Evolutionary conservation across 352 stramenopile genomes (phyloP), one percentile per base, ranked within the genome.

Genomic region (Globisporangium solare): DNA sequence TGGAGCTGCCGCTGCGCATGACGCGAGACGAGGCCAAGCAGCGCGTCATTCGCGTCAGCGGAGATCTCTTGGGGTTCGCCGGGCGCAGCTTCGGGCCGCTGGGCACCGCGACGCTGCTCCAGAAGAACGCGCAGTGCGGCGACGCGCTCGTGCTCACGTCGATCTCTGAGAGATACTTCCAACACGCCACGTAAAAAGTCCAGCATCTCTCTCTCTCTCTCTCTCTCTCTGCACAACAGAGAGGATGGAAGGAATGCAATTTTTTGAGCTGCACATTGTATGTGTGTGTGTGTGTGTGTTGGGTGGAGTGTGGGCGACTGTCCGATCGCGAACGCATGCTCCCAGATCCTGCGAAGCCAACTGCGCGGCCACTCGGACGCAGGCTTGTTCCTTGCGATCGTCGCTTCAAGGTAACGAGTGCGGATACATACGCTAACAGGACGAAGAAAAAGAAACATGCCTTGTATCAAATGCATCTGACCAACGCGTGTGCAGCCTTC

Each of bases 281-380:
- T n/a, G n/a, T n/a, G n/a, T n/a, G n/a, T n/a, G n/a, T n/a, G 5
- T 43, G 2, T 15, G 13, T 43, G 12, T 31, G 0, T 60, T 51
- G 11, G 1, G 4, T 56, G 39, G 31, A 82, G 73, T 20, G 24
- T 76, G 31, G 68, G 63, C 24, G 63, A 77, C 42, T 88, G 78
- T 17, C 70, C 78, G 21, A 64, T 85, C 8, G 66, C 75, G 17
- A 83, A 80, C 45, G 65, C 74, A n/a, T 81, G 79, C 53, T 57
- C 77, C 6, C 78, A 86, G 42, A 78, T 88, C 12, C 65, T 88
- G 6, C 71, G 76, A 53, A 83, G 67, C 64, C 75, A 77, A 61
- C 51, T 77, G 22, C 53, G 61, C 17, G 72, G 61, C 43, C 67
- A 83, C 41, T 53, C 60, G 0, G 75, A 88, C 54, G 70, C 64